Percentiles rank a stretch among this genome's conserved stretches.
These are phyloP conservation scores for Akebia trifoliata DNA, from an alignment of 164 flowering plant species.

Conservation along the genomic window DNA sequence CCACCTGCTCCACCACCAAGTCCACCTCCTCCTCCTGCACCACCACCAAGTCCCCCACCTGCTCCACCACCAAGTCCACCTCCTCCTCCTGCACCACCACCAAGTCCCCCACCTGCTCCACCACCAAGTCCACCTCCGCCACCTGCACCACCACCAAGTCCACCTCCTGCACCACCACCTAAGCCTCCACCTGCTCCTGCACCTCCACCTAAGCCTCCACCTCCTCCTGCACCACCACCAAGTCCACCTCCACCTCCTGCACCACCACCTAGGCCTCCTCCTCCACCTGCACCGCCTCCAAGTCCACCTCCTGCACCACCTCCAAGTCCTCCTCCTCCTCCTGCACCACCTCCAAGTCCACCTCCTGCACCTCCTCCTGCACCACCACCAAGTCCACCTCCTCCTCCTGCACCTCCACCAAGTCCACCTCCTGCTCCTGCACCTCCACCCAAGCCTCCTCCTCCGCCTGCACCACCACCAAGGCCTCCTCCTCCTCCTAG, in stretches of 20 bases:
- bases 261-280: conserved; percentile 1
- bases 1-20: conserved; percentile 6
- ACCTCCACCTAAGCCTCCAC: conserved; percentile 11
- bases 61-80: conserved; percentile 14
- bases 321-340: conserved; percentile 2
- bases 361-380: conserved; percentile 7
- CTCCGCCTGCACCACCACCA: conserved; percentile 3
- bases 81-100: conserved; percentile 6
- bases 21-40: conserved; percentile 8
- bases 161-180: conserved; percentile 9
- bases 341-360: conserved; percentile 10
- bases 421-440: conserved; percentile 8
- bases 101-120: conserved; percentile 7
- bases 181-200: conserved; percentile 11
- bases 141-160: conserved; percentile 5
- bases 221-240: conserved; percentile 1
- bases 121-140: conserved; percentile 12
- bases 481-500: not conserved
- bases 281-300: conserved; percentile 9
- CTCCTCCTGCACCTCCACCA: conserved; percentile 5
- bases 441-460: conserved; percentile 12
- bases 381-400: conserved; percentile 12
- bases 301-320: conserved; percentile 4
- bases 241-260: conserved; percentile 6
- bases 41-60: conserved; percentile 14